phyloP scores from a whole-genome alignment of 2,329 filamentous ascomycete species.

The Fusarium sp. region DNA sequence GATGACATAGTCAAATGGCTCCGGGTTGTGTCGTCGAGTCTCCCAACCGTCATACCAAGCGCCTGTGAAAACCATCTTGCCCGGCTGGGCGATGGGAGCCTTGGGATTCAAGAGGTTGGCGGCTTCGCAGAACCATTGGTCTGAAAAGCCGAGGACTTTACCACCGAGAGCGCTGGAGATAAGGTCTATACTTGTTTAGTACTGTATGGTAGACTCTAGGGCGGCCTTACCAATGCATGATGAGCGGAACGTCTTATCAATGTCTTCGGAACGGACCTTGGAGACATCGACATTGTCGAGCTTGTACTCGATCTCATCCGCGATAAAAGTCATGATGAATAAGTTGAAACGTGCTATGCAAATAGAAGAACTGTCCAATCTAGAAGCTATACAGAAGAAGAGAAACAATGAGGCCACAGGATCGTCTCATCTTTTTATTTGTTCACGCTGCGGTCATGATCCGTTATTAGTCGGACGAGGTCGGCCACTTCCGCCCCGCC shows the following conservation, averaged over 20 bases:
- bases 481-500: slow-evolving; percentile 49
- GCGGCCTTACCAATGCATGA: slow-evolving; percentile 66
- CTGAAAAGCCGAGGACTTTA: slow-evolving; percentile 72
- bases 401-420: slow-evolving; percentile 3
- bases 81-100: slow-evolving; percentile 69
- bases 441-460: slow-evolving; percentile 15
- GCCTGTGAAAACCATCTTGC: slow-evolving; percentile 75
- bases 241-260: slow-evolving; percentile 71
- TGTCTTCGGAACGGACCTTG: slow-evolving; percentile 62
- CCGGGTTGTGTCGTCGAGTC: slow-evolving; percentile 72
- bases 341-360: neutral
- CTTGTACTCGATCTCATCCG: slow-evolving; percentile 64
- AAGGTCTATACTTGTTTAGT: slow-evolving; percentile 60
- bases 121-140: slow-evolving; percentile 76
- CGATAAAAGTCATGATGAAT: slow-evolving; percentile 50
- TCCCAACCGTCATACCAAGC: slow-evolving; percentile 80
- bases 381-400: neutral
- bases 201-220: neutral
- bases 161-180: slow-evolving; percentile 70
- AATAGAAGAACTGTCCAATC: neutral
- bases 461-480: slow-evolving; percentile 32
- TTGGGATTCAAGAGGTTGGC: slow-evolving; percentile 72
- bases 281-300: slow-evolving; percentile 65
- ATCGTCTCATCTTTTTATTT: slow-evolving; percentile 38
- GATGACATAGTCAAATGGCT: slow-evolving; percentile 74